phyloP scores from a whole-genome alignment of 805 yeast genomes.

The Ogataea wickerhamii region DNA sequence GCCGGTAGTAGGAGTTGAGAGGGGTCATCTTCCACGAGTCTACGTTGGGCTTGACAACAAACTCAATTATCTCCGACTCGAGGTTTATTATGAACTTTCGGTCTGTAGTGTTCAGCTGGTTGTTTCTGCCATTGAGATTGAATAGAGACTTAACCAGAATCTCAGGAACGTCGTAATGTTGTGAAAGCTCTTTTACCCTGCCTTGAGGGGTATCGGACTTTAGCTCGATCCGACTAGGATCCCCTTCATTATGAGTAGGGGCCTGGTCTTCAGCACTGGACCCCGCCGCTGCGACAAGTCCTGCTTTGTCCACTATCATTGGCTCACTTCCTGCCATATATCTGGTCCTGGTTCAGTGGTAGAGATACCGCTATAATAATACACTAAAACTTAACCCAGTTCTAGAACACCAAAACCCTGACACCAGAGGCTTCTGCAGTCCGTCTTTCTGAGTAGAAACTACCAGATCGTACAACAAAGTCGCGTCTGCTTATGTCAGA shows the following conservation, averaged over 20 bases:
- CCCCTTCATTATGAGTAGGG: neutral
- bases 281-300: constrained; percentile 4
- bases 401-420: too few relatives aligned
- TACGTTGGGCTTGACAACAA: constrained; percentile 39
- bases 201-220: constrained; percentile 12
- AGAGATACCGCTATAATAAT: too few relatives aligned
- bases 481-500: neutral
- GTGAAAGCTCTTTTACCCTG: constrained; percentile 21
- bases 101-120: constrained; percentile 30
- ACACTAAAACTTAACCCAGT: too few relatives aligned
- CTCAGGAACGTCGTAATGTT: constrained; percentile 25
- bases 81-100: constrained; percentile 46
- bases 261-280: constrained; percentile 5
- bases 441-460: neutral
- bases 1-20: constrained; percentile 65
- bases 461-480: neutral
- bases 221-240: constrained; percentile 17
- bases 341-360: too few relatives aligned
- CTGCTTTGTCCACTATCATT: constrained; percentile 5
- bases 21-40: constrained; percentile 45
- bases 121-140: constrained; percentile 24
- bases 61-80: constrained; percentile 45
- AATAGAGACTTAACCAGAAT: constrained; percentile 30
- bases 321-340: too few relatives aligned
- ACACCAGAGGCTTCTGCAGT: neutral